Conservation (phyloP, 768 basidiomycete genomes). For the Jaapia argillacea region DNA sequence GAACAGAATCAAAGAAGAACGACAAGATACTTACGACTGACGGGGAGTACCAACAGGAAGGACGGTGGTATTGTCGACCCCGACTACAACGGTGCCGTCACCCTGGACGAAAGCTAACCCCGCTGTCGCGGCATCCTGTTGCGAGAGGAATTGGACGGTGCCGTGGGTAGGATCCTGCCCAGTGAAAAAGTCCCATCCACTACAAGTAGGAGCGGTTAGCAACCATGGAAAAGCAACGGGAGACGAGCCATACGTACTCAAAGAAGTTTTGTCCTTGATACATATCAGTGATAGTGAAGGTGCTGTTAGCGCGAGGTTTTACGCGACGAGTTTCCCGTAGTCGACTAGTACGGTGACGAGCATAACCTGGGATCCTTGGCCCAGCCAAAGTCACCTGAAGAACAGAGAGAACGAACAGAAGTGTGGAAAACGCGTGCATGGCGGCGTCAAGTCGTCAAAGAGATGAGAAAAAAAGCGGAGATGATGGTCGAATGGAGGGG, state of each 20-base stretch:
- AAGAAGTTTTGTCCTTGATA: constrained; percentile 49
- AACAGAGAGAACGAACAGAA: no score
- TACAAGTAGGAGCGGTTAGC: constrained; percentile 16
- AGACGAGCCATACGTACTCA: constrained; percentile 30
- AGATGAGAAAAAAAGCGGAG: no score
- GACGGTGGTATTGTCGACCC: constrained; percentile 46
- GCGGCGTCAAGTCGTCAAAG: no score
- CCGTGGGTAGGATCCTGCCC: constrained; percentile 62
- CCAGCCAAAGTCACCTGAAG: no score
- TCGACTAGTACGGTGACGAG: no score
- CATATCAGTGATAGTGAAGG: constrained; percentile 27
- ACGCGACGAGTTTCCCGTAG: no score
- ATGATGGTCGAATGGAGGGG: no score
- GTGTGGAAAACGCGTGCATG: no score
- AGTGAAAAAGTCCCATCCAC: constrained; percentile 61
- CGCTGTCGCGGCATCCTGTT: constrained; percentile 34
- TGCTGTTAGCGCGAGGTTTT: constrained; percentile 9
- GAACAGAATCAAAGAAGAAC: not conserved
- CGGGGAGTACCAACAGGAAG: constrained; percentile 44
- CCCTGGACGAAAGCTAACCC: constrained; percentile 53
- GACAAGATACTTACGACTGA: constrained; percentile 28
- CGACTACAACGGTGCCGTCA: constrained; percentile 47
- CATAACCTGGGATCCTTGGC: no score
- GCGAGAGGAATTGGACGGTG: constrained; percentile 46
- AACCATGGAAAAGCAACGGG: not conserved